Base-by-base conservation (phyloP, 257 asterid genomes). In the Ajuga chamaepitys region DNA sequence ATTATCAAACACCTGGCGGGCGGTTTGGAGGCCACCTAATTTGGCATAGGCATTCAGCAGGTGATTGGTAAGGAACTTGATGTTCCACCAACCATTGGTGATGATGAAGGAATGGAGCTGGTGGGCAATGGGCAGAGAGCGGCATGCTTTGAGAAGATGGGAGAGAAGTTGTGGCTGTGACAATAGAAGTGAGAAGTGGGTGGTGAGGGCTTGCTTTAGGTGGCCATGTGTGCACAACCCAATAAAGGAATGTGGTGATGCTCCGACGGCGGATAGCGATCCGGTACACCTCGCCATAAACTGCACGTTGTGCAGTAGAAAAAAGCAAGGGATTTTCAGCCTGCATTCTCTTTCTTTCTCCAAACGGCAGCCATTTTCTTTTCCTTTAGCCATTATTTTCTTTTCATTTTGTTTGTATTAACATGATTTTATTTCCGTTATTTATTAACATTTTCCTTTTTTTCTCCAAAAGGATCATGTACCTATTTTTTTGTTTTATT, bases 51-150 rank as follows among this genome's bases (percentile, higher is more conserved):
- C 60, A 34, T 80, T 84, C 6, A 87, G 63, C 26, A 93, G 83
- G 80, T 87, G 86, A 77, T 93, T 89, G 79, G 80, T 26, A 17
- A 86, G 75, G 74, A 89, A 89, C 76, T 74, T 88, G 78, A 71
- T 47, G 24, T 54, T 62, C 55, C 80, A 83, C 64, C 82, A 70
- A 7, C 96, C 96, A 13, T 75, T 68, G 28, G 86, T 75, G 61
- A 80, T 21, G 61, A 82, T 68, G 72, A 89, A 73, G 35, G 91
- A 81, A 60, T 93, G 98, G 74, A 93, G 81, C 80, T 85, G 96
- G 11, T 70, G 80, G 61, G 80, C 73, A 9, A 74, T 69, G 14
- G 71, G 53, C 25, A 81, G 37, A 14, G 91, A 87, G 61, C 82
- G 75, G 73, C 94, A 89, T 78, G 75, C 65, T 81, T 75, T 83